These are phyloP conservation scores for Arthrocladium fulminans DNA, from an alignment of 2,329 filamentous ascomycete genomes.

Conservation along the genomic window DNA sequence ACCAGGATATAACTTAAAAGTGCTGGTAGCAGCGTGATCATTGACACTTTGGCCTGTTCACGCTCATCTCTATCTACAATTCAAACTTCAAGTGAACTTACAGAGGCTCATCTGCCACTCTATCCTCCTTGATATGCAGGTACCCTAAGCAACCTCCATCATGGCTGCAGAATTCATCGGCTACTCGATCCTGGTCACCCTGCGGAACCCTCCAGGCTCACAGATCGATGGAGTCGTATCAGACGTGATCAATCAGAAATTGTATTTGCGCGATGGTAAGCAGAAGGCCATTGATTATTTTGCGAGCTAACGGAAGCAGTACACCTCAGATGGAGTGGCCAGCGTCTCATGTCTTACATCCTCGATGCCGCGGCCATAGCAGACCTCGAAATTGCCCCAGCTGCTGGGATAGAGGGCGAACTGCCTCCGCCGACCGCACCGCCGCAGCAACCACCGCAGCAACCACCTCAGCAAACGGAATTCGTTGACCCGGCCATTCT, in stretches of 20 bases:
- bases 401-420: slow-evolving; percentile 21
- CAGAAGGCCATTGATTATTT: slow-evolving; percentile 29
- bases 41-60: neutral
- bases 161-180: slow-evolving; percentile 68
- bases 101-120: neutral
- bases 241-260: slow-evolving; percentile 58
- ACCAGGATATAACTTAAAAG: neutral
- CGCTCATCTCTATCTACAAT: neutral
- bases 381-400: slow-evolving; percentile 46
- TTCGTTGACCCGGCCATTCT: slow-evolving; percentile 80
- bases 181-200: slow-evolving; percentile 63
- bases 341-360: slow-evolving; percentile 44
- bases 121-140: slow-evolving; percentile 3
- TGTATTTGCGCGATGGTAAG: slow-evolving; percentile 65
- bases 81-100: neutral
- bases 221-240: slow-evolving; percentile 62
- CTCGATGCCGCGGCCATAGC: slow-evolving; percentile 51
- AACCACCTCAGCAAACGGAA: slow-evolving; percentile 16
- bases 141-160: slow-evolving; percentile 15
- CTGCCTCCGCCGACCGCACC: slow-evolving; percentile 14
- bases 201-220: slow-evolving; percentile 56
- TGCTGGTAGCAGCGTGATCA: neutral
- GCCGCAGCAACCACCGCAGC: slow-evolving; percentile 10
- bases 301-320: slow-evolving; percentile 34
- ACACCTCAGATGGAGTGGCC: slow-evolving; percentile 41